Conservation (phyloP, 352 stramenopile genomes). For the Pythium aquatile region DNA sequence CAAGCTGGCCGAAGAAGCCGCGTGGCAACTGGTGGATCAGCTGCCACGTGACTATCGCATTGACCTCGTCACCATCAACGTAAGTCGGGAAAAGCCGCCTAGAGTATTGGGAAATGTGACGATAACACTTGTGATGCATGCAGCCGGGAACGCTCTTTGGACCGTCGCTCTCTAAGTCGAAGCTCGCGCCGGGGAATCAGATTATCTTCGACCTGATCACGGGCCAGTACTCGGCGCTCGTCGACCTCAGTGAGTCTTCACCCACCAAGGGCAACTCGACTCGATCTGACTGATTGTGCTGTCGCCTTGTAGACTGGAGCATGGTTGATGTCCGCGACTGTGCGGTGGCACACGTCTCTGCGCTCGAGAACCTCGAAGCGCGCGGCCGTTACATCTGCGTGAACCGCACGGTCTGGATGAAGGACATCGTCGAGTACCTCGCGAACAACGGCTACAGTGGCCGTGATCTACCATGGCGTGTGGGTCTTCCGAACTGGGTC, state of each 20-base stretch:
- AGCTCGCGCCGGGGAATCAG: conserved; percentile 80
- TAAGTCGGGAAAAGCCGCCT: conserved; percentile 27
- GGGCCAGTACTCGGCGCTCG: conserved; percentile 81
- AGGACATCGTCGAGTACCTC: conserved; percentile 86
- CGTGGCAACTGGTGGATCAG: conserved; percentile 87
- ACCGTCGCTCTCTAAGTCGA: conserved; percentile 79
- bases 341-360: conserved; percentile 73
- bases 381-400: conserved; percentile 86
- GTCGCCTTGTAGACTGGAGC: conserved; percentile 62
- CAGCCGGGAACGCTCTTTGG: conserved; percentile 82
- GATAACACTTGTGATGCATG: not conserved
- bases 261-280: not conserved
- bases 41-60: conserved; percentile 77
- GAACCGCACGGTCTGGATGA: conserved; percentile 85
- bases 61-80: conserved; percentile 87
- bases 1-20: conserved; percentile 84
- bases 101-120: conserved; percentile 1
- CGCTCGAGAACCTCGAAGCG: conserved; percentile 82
- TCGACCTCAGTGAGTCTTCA: conserved; percentile 69
- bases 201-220: conserved; percentile 88
- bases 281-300: conserved; percentile 6
- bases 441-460: conserved; percentile 83
- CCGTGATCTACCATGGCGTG: conserved; percentile 78
- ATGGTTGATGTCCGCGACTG: conserved; percentile 87
- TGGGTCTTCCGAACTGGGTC: conserved; percentile 82